Base-by-base conservation (phyloP, 805 yeast species). In the Wickerhamomyces chambardii region DNA sequence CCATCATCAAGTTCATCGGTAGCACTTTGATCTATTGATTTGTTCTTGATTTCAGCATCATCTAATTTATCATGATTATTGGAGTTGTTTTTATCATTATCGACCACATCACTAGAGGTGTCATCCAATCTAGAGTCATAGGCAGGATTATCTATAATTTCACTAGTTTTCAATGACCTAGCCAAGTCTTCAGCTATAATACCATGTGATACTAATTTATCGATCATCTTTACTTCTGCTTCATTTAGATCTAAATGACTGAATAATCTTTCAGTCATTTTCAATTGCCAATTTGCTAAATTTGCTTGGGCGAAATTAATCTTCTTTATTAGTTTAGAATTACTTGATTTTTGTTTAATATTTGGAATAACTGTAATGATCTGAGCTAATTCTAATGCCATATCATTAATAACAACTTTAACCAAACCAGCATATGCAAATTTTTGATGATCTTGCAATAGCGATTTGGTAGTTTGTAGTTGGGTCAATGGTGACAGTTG, bases 361-460 rank as follows among this genome's bases (percentile, higher is more conserved):
- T 74, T 70, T 0, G 77, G 63, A 9, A 73, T 72, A 16, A 64
- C 52, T 37, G 74, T 69, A 16, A 77, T 53, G 34, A 64, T 60
- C 1, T 35, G 38, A n/a, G 92, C 89, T 38, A 89, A 58, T n/a
- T 75, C 77, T 0, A 84, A 73, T 15, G 95, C 95, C 81, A 87
- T 75, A 16, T 83, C 84, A 17, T 82, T 84, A 35, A 79, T 70
- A 6, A 82, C 68, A 26, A 92, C 69, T 45, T 84, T 81, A 8
- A 82, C 77, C 9, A 90, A 66, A 0, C 96, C 97, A 6, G 84
- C 83, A 51, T 92, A 92, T 3, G 97, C 97, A 41, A 89, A 80
- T 48, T 84, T 80, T 55, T 92, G 96, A 14, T 81, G 66, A 15
- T 86, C 97, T 7, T 77, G 68, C 14, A 92, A 66, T 74, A 92